A percentile compares a stretch with the other conserved stretches of the same genome.
phyloP scores from a whole-genome alignment of 2,329 filamentous ascomycete genomes.

The Xylariaceae sp. region DNA sequence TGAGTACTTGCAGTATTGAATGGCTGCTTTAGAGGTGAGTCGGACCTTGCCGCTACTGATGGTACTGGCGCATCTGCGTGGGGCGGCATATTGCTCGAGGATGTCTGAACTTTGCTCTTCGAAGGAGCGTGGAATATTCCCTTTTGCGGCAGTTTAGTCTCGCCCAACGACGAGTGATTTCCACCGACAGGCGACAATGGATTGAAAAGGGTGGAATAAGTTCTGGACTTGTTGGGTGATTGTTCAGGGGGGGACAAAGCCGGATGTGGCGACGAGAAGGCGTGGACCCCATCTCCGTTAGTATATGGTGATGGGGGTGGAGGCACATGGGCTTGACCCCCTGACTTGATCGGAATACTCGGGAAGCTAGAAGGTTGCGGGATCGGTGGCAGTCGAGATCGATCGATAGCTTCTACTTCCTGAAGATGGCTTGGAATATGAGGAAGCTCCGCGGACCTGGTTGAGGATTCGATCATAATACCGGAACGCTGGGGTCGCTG shows the following conservation, averaged over 20 bases:
- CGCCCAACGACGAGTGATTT: conserved; percentile 22
- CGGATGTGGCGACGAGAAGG: conserved; percentile 52
- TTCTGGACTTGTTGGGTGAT: conserved; percentile 48
- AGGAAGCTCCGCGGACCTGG: conserved; percentile 21
- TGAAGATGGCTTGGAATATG: conserved; percentile 21
- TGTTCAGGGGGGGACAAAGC: conserved; percentile 49
- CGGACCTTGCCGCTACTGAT: conserved; percentile 32
- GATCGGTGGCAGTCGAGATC: conserved; percentile 29
- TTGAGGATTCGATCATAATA: conserved; percentile 31
- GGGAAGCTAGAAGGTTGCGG: conserved; percentile 26
- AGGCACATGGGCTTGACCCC: conserved; percentile 35
- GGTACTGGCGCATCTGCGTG: conserved; percentile 29
- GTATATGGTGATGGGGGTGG: conserved; percentile 37
- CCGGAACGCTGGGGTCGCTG: conserved; percentile 16
- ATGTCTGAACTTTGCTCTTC: conserved; percentile 29
- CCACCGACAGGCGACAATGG: conserved; percentile 38
- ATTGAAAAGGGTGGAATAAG: conserved; percentile 47
- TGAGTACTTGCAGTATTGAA: conserved; percentile 32
- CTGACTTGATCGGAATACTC: conserved; percentile 38
- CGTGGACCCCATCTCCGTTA: conserved; percentile 44
- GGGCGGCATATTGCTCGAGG: conserved; percentile 32
- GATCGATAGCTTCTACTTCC: conserved; percentile 16
- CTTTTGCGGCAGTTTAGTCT: conserved; percentile 38
- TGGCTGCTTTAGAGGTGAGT: conserved; percentile 39
- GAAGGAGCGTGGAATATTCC: conserved; percentile 40